Base-by-base conservation (phyloP, 768 basidiomycete species). In the Tulasnella sp. region DNA sequence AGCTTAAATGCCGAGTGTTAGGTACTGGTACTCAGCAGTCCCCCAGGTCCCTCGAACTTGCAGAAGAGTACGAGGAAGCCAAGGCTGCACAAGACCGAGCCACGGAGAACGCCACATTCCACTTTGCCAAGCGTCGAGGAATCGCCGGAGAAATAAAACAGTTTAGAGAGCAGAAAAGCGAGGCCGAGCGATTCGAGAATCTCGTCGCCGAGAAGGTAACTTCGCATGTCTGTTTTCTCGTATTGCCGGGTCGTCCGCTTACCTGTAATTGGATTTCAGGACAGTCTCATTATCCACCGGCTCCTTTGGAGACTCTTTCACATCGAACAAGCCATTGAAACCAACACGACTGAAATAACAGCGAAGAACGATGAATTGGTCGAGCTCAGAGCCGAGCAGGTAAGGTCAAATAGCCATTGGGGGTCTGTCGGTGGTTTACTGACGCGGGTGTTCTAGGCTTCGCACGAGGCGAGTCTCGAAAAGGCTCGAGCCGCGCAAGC, bases 61-160 rank as follows among this genome's bases (percentile, higher is more conserved):
- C 95, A 2, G 86, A 88, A 0, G 96, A 96, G 81, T 99, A 99
- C 83, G 96, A 98, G 80, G 91, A 90, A 81, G 95, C 96, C 3
- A 96, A 95, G 84, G 92, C 92, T 48, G 93, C 90, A 0, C 95
- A 96, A 84, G 95, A 97, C 12, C 91, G 93, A 75, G 96, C 97
- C 7, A 97, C 96, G 0, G 98, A 98, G 83, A 94, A 94, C 80
- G 96, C 96, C 2, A 97, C 96, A 0, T 93, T 94, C 87, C 98
- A 97, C 85, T 98, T 97, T 85, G 94, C 93, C 7, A 98, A 97
- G 85, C 91, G 97, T 72, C 90, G 97, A 77, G 96, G 96, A 14
- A 96, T 99, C 81, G 90, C 96, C 0, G 94, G 94, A 11, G 98
- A 99, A 86, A 96, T 98, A 82, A 96, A 95, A 85, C 96, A 97